Evolutionary conservation across 78 protist species (phyloP), one percentile per base, ranked within the genome.

Genomic region (Dictyostelium capitatum): DNA sequence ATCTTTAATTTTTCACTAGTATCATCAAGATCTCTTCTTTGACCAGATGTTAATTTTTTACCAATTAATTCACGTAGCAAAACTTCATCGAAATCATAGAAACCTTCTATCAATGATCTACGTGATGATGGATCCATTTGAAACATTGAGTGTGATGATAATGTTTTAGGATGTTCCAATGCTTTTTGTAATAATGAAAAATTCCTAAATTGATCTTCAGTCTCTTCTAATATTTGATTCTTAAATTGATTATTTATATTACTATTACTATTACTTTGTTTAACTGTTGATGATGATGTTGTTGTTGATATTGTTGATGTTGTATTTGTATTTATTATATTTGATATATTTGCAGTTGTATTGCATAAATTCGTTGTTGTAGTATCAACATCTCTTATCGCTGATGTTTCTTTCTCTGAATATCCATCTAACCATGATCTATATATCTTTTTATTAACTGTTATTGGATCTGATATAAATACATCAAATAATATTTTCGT

Each of bases 151-250:
- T 87, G 74, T 3, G 73, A 28, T 14, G 92, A 53, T 20, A 87
- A 25, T 2, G 92, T 78, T 47, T 77, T 87, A 10, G 92, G 92
- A 77, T 77, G 83, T 32, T 87, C 84, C 12, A 87, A 50, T 65
- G 83, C 92, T 3, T 53, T 87, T 56, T 77, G 83, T 8, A 87
- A 37, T 47, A 87, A 23, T 37, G 82, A 51, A 48, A 87, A 87
- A 41, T 77, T 87, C n/a, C 92, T 47, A 65, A 37, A 87, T 32
- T 87, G 92, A 77, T 87, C 92, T 23, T 87, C 92, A n/a, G 92
- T 87, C 32, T 87, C 92, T 23, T 73, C 79, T 4, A 87, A 30
- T 28, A 87, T 5, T 41, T 53, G 48, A 81, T 67, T 46, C 17
- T 43, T 62, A 59, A n/a, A 59, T 59, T 59, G 70, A 43, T 64